These are phyloP conservation scores for Colletotrichum melonis DNA, from an alignment of 2,329 filamentous ascomycete species.

Conservation along the genomic window DNA sequence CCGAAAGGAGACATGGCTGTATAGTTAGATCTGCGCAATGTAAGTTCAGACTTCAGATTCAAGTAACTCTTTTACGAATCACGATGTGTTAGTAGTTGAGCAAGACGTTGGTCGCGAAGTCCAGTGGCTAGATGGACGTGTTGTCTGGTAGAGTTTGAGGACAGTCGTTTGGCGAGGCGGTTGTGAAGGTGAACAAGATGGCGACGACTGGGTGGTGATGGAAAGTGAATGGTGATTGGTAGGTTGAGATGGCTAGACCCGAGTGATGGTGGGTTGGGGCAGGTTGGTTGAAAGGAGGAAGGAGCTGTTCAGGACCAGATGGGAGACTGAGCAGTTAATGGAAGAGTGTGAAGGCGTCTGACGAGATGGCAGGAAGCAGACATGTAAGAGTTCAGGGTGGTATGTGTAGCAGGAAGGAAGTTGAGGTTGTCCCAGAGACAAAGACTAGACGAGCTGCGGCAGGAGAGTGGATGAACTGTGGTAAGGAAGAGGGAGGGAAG, in stretches of 20 bases:
- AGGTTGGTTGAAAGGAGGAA: not conserved
- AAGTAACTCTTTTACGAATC: slow-evolving; percentile 33
- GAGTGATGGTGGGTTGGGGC: not conserved
- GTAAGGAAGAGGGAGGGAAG: not conserved
- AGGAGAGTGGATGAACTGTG: slow-evolving; percentile 14
- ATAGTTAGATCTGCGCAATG: slow-evolving; percentile 42
- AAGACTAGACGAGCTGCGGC: not conserved
- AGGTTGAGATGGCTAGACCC: not conserved
- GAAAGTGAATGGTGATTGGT: not conserved
- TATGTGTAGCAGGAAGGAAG: not conserved
- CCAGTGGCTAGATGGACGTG: not conserved
- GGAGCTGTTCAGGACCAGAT: not conserved
- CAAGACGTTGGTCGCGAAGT: not conserved
- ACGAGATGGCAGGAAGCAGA: not conserved
- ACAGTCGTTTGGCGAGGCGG: not conserved
- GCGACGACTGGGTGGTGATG: not conserved
- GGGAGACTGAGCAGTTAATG: slow-evolving; percentile 10
- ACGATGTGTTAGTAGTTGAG: slow-evolving; percentile 22
- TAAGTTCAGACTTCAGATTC: slow-evolving; percentile 42
- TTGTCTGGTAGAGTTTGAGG: not conserved
- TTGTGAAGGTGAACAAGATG: not conserved
- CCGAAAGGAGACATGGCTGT: slow-evolving; percentile 57
- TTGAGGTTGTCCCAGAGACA: slow-evolving; percentile 6
- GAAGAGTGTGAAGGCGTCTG: not conserved
- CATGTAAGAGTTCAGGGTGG: not conserved